Evolutionary conservation across 805 yeast species (phyloP), one percentile per base, ranked within the genome.

Genomic region (Sugiyamaella chiloensis): DNA sequence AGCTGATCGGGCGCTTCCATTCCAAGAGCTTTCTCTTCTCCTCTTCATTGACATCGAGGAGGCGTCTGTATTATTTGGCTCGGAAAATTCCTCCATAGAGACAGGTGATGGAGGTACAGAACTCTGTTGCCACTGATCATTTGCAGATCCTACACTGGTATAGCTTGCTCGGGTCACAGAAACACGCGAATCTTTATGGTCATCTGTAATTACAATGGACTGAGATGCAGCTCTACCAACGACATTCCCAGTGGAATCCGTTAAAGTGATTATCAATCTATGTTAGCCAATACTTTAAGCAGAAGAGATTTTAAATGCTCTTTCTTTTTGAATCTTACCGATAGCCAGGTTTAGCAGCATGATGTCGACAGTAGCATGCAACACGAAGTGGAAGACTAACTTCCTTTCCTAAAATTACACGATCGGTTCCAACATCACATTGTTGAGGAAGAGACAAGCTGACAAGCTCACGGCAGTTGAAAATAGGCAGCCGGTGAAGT

Each of bases 361-460:
- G 99, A 66, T 93, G 99, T 55, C 98, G 80, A 68, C 98, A 93
- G 64, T 93, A 91, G 66, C 99, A 91, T 7, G 91, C 91, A 36
- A 93, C 80, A 66, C 99, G 78, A 17, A 96, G 70, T 14, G 79
- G 78, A 4, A 81, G 61, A 40, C 75, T 79, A 23, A 79, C 58
- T 26, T 59, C 62, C 34, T 70, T 71, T 7, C 65, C 66, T 42
- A 58, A 54, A 5, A 54, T 47, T 12, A 52, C 55, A 23, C 34
- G 42, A 11, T 42, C 52, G 17, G 44, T 39, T 9, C 47, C 52
- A 4, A 52, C 24, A 23, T 45, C 51, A 31, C 54, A 51, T 2
- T 47, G 26, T 37, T 44, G 52, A 5, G 51, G 40, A n/a, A 40
- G 49, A 8, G 62, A 47, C 58, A 85, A 77, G 5, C 87, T 78